Conservation (phyloP, 345 rosid genomes). For the Chamaenerion angustifolium region DNA sequence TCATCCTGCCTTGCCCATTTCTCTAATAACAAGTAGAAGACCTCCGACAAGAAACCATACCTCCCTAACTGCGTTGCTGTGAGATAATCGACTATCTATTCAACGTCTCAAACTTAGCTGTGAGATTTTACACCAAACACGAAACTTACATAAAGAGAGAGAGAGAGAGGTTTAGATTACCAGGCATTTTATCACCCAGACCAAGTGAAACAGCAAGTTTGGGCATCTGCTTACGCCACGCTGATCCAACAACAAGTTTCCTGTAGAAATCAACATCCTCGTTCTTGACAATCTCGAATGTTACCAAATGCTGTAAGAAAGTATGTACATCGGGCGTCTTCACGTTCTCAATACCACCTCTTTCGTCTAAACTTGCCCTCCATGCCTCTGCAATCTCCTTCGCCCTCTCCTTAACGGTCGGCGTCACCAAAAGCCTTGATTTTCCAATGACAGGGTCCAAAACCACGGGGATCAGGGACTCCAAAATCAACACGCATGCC, state of each 20-base stretch:
- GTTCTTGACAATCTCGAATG: conserved; percentile 76
- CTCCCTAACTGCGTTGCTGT: no score
- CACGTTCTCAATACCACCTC: conserved; percentile 85
- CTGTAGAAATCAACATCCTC: conserved; percentile 67
- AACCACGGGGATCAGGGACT: conserved; percentile 75
- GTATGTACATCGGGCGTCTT: conserved; percentile 97
- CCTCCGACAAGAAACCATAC: no score
- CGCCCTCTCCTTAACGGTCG: conserved; percentile 54
- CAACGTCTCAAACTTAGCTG: no score
- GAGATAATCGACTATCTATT: no score
- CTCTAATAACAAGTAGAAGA: no score
- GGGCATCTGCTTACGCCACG: conserved; percentile 99
- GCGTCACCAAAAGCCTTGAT: conserved; percentile 64
- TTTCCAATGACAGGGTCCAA: conserved; percentile 88
- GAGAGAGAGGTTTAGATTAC: conserved; percentile 24
- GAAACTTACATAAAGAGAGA: no score
- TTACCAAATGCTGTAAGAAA: conserved; percentile 87
- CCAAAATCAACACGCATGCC: conserved; percentile 88
- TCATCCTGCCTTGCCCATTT: no score
- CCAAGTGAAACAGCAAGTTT: conserved; percentile 92
- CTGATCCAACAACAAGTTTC: conserved; percentile 88
- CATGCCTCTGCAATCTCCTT: conserved; percentile 77
- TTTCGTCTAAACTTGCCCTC: conserved; percentile 81
- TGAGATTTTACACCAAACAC: no score
- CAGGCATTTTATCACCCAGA: conserved; percentile 86